phyloP scores from a whole-genome alignment of 208 protist species.

The Trypanosomatidae sp. region DNA sequence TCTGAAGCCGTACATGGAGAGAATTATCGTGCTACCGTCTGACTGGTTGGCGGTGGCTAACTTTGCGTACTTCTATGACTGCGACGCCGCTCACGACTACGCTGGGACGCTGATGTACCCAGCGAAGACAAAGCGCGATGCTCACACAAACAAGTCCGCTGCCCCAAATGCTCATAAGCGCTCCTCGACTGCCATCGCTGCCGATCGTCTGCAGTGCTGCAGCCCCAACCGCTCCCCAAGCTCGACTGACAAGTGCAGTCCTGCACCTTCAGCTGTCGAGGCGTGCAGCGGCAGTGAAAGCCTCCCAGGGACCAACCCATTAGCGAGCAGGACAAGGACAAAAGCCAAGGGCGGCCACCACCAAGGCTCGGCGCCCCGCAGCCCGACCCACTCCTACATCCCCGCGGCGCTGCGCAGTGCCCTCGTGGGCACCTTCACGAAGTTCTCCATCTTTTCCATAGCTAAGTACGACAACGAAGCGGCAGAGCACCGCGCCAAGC shows the following conservation, averaged over 20 bases:
- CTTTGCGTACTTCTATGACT: constrained; percentile 72
- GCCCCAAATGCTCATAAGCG: background rate
- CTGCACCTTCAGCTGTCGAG: background rate
- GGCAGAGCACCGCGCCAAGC: constrained; percentile 45
- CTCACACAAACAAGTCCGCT: background rate
- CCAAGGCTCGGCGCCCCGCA: background rate
- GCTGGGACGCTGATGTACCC: background rate
- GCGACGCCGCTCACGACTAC: constrained; percentile 32
- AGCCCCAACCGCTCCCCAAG: background rate
- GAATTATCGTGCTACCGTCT: constrained; percentile 79
- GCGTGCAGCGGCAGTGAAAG: background rate
- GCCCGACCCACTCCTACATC: constrained; percentile 24
- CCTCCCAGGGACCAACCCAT: background rate
- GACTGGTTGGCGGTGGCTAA: constrained; percentile 95
- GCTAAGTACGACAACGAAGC: constrained; percentile 95
- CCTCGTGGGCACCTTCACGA: constrained; percentile 81
- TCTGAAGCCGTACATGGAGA: constrained; percentile 84
- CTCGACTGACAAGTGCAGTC: background rate
- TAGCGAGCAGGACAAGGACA: background rate
- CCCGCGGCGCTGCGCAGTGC: constrained; percentile 86
- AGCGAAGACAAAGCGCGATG: background rate
- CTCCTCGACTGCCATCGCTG: background rate
- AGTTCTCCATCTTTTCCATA: constrained; percentile 92
- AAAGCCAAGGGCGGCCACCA: too few species aligned
- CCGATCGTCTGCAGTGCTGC: background rate